Conservation (phyloP, 2,329 filamentous ascomycete genomes). For the Biscogniauxia sp. region DNA sequence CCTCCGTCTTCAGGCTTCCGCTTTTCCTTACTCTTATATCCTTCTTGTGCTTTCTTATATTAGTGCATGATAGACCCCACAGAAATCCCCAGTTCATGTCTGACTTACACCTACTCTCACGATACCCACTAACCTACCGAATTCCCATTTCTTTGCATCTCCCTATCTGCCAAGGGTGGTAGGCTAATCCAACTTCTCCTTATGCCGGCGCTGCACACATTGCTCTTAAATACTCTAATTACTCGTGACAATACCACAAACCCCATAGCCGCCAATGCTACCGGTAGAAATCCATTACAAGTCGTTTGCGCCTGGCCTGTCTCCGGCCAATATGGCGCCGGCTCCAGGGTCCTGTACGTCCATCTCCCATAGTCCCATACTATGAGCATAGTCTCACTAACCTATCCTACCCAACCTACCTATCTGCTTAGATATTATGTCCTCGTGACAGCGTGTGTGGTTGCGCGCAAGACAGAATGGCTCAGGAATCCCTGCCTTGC, state of each 20-base stretch:
- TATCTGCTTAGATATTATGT: conserved; percentile 52
- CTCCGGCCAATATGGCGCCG: conserved; percentile 41
- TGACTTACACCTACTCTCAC: not conserved
- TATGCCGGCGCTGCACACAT: conserved; percentile 36
- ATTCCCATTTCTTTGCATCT: conserved; percentile 5
- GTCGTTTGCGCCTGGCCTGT: conserved; percentile 44
- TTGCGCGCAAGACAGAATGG: conserved; percentile 62
- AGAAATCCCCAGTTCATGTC: not conserved
- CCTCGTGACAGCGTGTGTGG: conserved; percentile 60
- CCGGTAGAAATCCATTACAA: conserved; percentile 23
- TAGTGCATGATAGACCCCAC: not conserved
- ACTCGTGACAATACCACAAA: conserved; percentile 11
- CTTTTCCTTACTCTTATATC: too few relatives aligned
- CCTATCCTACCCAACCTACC: conserved; percentile 1
- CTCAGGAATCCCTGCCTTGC: conserved; percentile 62
- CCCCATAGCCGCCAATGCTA: conserved; percentile 22
- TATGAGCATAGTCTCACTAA: conserved; percentile 1
- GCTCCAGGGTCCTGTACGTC: conserved; percentile 39
- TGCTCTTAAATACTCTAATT: conserved; percentile 28
- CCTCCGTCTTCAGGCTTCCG: not conserved
- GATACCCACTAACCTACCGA: not conserved
- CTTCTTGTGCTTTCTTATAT: not conserved
- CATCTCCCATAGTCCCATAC: conserved; percentile 5
- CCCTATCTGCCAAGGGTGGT: not conserved
- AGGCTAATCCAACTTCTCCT: conserved; percentile 7